phyloP scores from a whole-genome alignment of 768 basidiomycete genomes.

The Hydnomerulius pinastri region DNA sequence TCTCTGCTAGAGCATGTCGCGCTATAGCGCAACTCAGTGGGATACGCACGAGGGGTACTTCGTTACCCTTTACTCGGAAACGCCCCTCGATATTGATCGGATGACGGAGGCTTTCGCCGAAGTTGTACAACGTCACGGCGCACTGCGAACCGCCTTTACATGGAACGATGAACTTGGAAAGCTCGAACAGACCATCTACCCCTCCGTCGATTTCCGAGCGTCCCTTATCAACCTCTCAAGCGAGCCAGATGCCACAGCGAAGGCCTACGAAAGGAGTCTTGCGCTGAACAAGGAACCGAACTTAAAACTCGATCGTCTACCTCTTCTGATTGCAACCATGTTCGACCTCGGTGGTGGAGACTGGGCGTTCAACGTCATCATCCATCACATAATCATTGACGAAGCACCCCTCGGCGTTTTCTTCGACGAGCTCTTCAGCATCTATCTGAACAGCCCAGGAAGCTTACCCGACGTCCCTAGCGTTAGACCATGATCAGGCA shows the following conservation, averaged over 20 bases:
- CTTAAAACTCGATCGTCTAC: too few species aligned
- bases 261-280: conserved; percentile 19
- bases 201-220: conserved; percentile 15
- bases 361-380: too few species aligned
- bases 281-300: too few species aligned
- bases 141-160: conserved; percentile 17
- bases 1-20: too few species aligned
- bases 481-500: too few species aligned
- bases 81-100: too few species aligned
- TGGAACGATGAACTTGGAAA: conserved; percentile 18
- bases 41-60: conserved; percentile 19
- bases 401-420: conserved; percentile 18
- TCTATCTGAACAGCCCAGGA: conserved; percentile 15
- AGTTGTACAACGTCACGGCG: conserved; percentile 20
- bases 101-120: too few species aligned
- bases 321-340: too few species aligned
- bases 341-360: too few species aligned
- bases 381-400: conserved; percentile 22
- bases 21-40: conserved; percentile 17
- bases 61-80: too few species aligned
- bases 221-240: conserved; percentile 13
- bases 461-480: conserved; percentile 15
- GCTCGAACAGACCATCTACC: conserved; percentile 18
- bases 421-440: conserved; percentile 16
- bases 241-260: conserved; percentile 9